Evolutionary conservation across 345 rosid genomes (phyloP).

Genomic region (Populus euphratica): DNA sequence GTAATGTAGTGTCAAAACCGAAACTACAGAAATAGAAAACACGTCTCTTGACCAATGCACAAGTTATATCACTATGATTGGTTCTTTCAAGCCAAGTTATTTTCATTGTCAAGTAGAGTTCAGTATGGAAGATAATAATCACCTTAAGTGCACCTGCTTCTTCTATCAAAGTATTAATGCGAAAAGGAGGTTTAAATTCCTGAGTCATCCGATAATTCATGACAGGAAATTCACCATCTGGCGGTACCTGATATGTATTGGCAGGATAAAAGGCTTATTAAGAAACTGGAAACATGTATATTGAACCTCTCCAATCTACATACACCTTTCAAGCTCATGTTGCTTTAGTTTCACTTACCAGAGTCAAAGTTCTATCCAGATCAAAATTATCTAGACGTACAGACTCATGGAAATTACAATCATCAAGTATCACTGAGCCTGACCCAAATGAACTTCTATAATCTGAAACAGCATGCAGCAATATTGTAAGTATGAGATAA

Average conservation of each 20-base stretch:
- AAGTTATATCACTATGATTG: neutral
- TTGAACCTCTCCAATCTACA: slow-evolving; percentile 1
- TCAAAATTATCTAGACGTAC: slow-evolving; percentile 94
- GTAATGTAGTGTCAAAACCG: neutral
- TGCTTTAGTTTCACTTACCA: slow-evolving; percentile 54
- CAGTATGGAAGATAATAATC: neutral
- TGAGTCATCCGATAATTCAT: slow-evolving; percentile 99
- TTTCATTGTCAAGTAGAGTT: neutral
- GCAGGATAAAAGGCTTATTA: slow-evolving; percentile 12
- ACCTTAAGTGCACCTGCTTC: slow-evolving; percentile 94
- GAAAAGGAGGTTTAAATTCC: slow-evolving; percentile 98
- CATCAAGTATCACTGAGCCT: slow-evolving; percentile 85
- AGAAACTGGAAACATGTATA: slow-evolving; percentile 2
- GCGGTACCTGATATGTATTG: slow-evolving; percentile 66
- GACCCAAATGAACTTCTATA: slow-evolving; percentile 79
- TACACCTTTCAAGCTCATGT: slow-evolving; percentile 1
- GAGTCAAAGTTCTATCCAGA: slow-evolving; percentile 71
- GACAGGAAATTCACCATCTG: slow-evolving; percentile 98
- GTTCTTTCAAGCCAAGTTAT: neutral
- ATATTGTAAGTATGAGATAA: neutral
- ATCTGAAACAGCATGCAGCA: slow-evolving; percentile 49
- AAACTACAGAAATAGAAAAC: neutral
- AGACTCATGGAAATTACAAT: slow-evolving; percentile 98
- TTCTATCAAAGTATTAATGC: slow-evolving; percentile 83
- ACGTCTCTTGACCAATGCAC: neutral